A percentile compares a stretch with the other conserved stretches of the same genome.
phyloP scores from a whole-genome alignment of 2,329 filamentous ascomycete species.

The Fusarium sambucinum region DNA sequence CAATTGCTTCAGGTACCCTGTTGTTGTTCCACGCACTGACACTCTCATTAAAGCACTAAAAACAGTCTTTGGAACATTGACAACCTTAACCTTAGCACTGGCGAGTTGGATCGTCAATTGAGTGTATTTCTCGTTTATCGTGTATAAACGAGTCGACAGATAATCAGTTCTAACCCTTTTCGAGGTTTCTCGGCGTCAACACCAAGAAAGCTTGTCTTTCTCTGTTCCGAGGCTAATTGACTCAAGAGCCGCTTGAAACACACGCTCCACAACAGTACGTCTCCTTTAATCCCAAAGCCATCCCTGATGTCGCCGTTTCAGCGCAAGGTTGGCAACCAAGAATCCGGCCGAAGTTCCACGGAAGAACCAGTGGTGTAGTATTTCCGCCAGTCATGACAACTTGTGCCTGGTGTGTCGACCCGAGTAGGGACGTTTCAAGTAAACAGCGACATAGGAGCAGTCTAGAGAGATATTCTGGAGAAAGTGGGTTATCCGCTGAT shows the following conservation, averaged over 20 bases:
- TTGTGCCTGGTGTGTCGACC: fast-evolving
- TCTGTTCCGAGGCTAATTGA: not conserved
- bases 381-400: conserved; percentile 11
- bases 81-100: not conserved
- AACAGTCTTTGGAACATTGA: not conserved
- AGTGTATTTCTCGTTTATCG: not conserved
- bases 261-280: conserved; percentile 7
- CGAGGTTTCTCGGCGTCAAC: not conserved
- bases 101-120: not conserved
- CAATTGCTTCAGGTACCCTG: not conserved
- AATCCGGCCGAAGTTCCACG: conserved; percentile 15
- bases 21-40: not conserved
- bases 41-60: not conserved
- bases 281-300: conserved; percentile 23
- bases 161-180: not conserved
- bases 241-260: conserved; percentile 16
- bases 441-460: not conserved
- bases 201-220: conserved; percentile 3
- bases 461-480: not conserved
- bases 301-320: conserved; percentile 14
- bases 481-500: not conserved
- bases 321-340: not conserved
- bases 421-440: conserved; percentile 14
- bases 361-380: not conserved
- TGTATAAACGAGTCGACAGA: too few relatives aligned